Percentiles rank a stretch among this genome's conserved stretches.
Conservation (phyloP, 2,329 filamentous ascomycete species). For the Trichoderma oligosporum region DNA sequence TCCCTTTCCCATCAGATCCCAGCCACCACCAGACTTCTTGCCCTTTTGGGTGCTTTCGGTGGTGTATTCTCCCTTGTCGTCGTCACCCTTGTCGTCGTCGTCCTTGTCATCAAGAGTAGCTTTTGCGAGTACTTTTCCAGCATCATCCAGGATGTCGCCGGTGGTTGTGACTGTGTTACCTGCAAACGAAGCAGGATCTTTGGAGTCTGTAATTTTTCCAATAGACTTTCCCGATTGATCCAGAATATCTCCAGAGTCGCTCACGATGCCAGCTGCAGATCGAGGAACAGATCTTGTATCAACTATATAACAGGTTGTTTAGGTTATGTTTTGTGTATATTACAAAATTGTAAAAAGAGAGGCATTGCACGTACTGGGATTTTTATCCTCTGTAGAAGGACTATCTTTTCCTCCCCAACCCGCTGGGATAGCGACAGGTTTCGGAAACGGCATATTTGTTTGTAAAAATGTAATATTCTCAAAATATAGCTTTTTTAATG, state of each 20-base stretch:
- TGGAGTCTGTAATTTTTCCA: slow-evolving; percentile 40
- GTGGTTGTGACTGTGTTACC: slow-evolving; percentile 39
- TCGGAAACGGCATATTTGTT: slow-evolving; percentile 27
- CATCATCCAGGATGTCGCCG: slow-evolving; percentile 35
- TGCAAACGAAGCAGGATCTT: slow-evolving; percentile 39
- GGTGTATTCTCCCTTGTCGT: slow-evolving; percentile 39
- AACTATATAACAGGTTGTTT: slow-evolving; percentile 22
- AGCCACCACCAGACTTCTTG: slow-evolving; percentile 30
- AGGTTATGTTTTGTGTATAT: neutral
- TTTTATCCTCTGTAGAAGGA: slow-evolving; percentile 28
- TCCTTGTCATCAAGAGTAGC: slow-evolving; percentile 30
- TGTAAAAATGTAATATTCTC: neutral
- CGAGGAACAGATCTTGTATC: slow-evolving; percentile 33
- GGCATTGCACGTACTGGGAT: slow-evolving; percentile 30
- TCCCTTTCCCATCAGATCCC: slow-evolving; percentile 31
- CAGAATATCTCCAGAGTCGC: slow-evolving; percentile 43
- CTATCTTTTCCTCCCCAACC: slow-evolving; percentile 31
- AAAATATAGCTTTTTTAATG: neutral
- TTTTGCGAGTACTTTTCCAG: slow-evolving; percentile 43
- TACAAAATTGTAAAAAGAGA: neutral
- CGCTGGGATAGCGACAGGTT: slow-evolving; percentile 29
- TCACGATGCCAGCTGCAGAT: slow-evolving; percentile 41
- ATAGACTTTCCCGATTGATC: slow-evolving; percentile 43
- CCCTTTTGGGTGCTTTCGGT: slow-evolving; percentile 33
- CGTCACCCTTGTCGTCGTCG: slow-evolving; percentile 36